Evolutionary conservation across 2,329 filamentous ascomycete genomes (phyloP), one percentile per base, ranked within the genome.

Genomic region (Fusarium drepaniforme): DNA sequence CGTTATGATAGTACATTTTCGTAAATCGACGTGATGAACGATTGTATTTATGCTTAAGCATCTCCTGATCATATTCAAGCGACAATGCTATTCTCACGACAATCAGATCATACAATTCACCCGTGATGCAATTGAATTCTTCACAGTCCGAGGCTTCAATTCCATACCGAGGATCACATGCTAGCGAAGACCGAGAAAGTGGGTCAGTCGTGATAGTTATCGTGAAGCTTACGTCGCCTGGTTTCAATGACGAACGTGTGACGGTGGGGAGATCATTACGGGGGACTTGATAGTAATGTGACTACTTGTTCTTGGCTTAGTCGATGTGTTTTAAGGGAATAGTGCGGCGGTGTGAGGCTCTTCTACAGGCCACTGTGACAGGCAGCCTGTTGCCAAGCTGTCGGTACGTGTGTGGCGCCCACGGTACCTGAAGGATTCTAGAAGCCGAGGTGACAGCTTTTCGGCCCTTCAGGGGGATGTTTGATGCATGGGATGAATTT

Each of bases 131-230:
- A 25, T 46, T 33, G 40, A 40, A 21, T 35, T 44, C n/a, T 35
- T 35, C 6, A 30, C 40, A 23, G 18, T 62, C 42, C 40, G 23
- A 37, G 37, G 40, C 40, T 28, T 30, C 59, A 46, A 33, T 46
- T 62, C 28, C 16, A 62, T 12, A 44, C 40, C 59, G 40, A 49
- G 40, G 23, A 62, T 61, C 59, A 49, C 59, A 62, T 62, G 40
- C 30, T 35, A 62, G 21, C n/a, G 21, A 46, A n/a, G 28, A 9
- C 37, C 13, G 40, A 46, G 40, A 62, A 15, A 15, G 40, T 62
- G 40, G 59, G 40, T 33, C 59, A 30, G 16, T 9, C 7, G 25
- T 5, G 40, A 62, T 62, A 42, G 40, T 35, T 30, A 49, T 28
- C 18, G 23, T 40, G 23, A 59, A 59, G 57, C 33, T 42, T 59